Base-by-base conservation (phyloP, 306 rosid species). In the Parietaria judaica region DNA sequence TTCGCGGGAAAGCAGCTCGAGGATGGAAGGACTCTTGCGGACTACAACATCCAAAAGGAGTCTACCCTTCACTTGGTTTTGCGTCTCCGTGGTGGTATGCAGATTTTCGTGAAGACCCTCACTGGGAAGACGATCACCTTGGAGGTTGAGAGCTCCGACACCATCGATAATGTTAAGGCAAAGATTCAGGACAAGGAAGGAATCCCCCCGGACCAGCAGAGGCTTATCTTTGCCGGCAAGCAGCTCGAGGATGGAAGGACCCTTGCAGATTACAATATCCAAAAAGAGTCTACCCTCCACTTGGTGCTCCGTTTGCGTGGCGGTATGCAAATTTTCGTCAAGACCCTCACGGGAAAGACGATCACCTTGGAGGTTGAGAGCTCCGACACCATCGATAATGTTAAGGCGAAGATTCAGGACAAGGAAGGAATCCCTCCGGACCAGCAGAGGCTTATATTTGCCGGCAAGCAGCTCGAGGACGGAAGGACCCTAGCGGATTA, bases 181-280 rank as follows among this genome's bases (percentile, higher is more conserved):
- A 64, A 64, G 59, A 71, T 71, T 35, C 70, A 71, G 49, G 75
- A 71, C 45, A 71, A 71, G 52, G 75, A 71, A 54, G 75, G 75
- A 14, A 71, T 71, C 14, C 70, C 75, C 14, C 75, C 75, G 11
- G 75, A 71, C 38, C 75, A 71, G 65, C 75, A 71, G 60, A 71
- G 75, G 50, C 15, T 71, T 65, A 71, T 71, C 44, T 71, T 71
- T 35, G 70, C 75, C 1, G 76, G 76, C 6, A 71, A 71, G 49
- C 76, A 71, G 48, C 64, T 71, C 4, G 76, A 71, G 49, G 76
- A 71, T 38, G 70, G 70, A 1, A 17, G 76, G 11, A 71, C 76
- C 44, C 48, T 65, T 1, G 76, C 70, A 0, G 76, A 71, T 41
- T 71, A 71, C 44, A 71, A 71, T 15, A 65, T 71, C 34, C 70